Base-by-base conservation (phyloP, 495 filamentous ascomycete species). In the Annulohypoxylon maeteangense region DNA sequence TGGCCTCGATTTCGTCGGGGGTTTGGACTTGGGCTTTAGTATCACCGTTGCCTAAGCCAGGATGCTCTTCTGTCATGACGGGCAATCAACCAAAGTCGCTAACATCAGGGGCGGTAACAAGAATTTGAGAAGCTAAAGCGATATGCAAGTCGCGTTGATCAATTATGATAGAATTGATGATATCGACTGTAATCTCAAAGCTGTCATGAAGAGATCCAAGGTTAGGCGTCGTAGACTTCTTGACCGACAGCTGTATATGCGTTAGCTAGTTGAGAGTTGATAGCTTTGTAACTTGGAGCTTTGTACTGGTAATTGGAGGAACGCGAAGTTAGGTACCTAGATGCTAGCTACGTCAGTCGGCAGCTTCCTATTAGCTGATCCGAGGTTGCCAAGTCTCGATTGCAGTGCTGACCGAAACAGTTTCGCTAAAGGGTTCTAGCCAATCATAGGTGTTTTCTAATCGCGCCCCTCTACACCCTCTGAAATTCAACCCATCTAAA, bases 21-120 rank as follows among this genome's bases (percentile, higher is more conserved):
- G n/a, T n/a, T n/a, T 65, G 67, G 55, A 79, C 75, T n/a, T 62
- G 65, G 51, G 14, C 34, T 12, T 51, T 45, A 40, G 18, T 42
- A 8, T 63, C 67, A 18, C 63, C 70, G 67, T 81, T 77, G 78
- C 81, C 78, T 74, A 71, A 64, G 36, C 70, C 71, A 72, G 81
- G 81, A 79, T 79, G 74, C 70, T 74, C 77, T 73, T 82, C 80
- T 71, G 82, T 84, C 82, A 84, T 84, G 75, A 71, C 69, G 68
- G 69, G 70, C 64, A 56, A 63, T 65, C 40, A 44, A 69, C 31
- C 54, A 12, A 14, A 48, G 40, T 23, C n/a, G 34, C 7, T 65
- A 23, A 65, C 70, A 73, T 73, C 29, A 54, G 69, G 58, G 55
- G 54, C 47, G 14, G 61, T 4, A 11, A n/a, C n/a, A 7, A 3